Percentiles rank a stretch among this genome's conserved stretches.
phyloP scores from a whole-genome alignment of 257 asterid genomes.

The Solanum chilense region DNA sequence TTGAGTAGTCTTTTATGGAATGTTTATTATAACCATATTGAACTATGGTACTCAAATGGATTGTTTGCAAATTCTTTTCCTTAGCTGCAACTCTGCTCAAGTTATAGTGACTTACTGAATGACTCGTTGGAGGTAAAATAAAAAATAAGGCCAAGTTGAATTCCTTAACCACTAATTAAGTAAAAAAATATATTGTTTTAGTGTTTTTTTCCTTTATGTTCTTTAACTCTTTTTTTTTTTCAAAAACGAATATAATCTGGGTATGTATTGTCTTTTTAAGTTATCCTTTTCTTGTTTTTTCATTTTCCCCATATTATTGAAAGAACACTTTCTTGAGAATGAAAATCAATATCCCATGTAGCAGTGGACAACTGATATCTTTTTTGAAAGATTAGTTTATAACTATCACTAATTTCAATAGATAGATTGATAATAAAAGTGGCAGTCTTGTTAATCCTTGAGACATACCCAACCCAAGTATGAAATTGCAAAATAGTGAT shows the following conservation, averaged over 20 bases:
- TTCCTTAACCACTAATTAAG: background rate
- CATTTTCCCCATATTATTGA: background rate
- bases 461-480: background rate
- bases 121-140: background rate
- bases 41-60: background rate
- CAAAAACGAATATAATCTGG: background rate
- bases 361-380: background rate
- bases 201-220: background rate
- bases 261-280: background rate
- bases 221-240: background rate
- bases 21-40: too few species aligned
- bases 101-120: background rate
- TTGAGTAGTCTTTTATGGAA: background rate
- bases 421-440: background rate
- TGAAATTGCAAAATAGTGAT: background rate
- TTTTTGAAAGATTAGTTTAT: background rate
- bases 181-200: background rate
- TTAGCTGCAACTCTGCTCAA: background rate
- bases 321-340: background rate
- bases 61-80: background rate
- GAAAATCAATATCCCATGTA: background rate
- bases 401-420: background rate
- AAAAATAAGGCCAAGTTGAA: background rate
- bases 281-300: background rate
- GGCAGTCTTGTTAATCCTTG: background rate